A percentile compares a stretch with the other conserved stretches of the same genome.
Conservation (phyloP, 2,329 filamentous ascomycete genomes). For the Hansfordia pulvinata region DNA sequence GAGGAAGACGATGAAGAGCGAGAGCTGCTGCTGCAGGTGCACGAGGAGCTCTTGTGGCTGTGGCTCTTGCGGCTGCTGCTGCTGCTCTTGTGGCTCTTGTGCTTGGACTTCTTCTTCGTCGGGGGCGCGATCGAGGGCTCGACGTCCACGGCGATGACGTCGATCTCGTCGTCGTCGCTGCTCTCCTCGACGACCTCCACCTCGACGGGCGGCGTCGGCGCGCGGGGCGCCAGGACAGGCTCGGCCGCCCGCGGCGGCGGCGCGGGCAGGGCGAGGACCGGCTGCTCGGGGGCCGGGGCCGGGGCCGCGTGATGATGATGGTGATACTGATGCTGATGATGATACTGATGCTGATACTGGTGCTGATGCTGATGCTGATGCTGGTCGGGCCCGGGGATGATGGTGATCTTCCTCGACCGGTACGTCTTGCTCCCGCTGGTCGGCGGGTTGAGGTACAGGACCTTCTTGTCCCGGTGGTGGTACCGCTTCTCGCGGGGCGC, state of each 20-base stretch:
- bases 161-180: constrained; percentile 16
- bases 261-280: constrained; percentile 11
- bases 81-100: constrained; percentile 8
- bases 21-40: constrained; percentile 1
- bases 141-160: constrained; percentile 28
- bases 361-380: constrained; percentile 9
- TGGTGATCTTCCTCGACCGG: constrained; percentile 22
- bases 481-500: constrained; percentile 18
- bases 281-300: constrained; percentile 8
- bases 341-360: constrained; percentile 4
- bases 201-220: constrained; percentile 5
- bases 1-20: too few relatives aligned
- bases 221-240: constrained; percentile 3
- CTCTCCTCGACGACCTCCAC: constrained; percentile 3
- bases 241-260: constrained; percentile 8
- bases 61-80: constrained; percentile 9
- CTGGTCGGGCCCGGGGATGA: constrained; percentile 17
- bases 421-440: constrained; percentile 20
- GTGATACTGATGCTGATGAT: constrained; percentile 5
- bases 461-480: constrained; percentile 22
- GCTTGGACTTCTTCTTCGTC: constrained; percentile 17
- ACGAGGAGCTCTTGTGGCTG: constrained; percentile 5
- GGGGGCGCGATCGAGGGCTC: constrained; percentile 16
- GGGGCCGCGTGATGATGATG: constrained; percentile 2
- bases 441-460: constrained; percentile 25